Conservation (phyloP, 1,284 basidiomycete genomes). For the Porphyrellus sp. region DNA sequence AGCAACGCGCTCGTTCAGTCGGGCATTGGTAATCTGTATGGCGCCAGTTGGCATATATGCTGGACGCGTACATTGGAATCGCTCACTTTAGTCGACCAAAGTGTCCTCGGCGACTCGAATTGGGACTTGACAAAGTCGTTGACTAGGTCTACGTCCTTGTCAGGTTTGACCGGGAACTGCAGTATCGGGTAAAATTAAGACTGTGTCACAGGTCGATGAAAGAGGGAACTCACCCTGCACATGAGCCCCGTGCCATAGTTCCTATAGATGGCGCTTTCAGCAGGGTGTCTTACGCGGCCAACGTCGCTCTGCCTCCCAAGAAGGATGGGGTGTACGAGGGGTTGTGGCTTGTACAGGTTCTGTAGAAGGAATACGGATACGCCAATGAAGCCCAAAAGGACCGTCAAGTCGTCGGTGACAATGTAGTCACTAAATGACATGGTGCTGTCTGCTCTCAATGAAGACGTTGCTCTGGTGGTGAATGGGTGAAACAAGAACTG, state of each 20-base stretch:
- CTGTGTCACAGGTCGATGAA: not conserved
- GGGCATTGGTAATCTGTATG: constrained; percentile 62
- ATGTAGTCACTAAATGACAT: constrained; percentile 54
- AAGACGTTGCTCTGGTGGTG: not conserved
- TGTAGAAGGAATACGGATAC: constrained; percentile 71
- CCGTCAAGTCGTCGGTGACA: constrained; percentile 72
- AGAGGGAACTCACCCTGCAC: constrained; percentile 55
- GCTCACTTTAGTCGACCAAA: constrained; percentile 72
- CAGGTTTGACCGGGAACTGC: constrained; percentile 71
- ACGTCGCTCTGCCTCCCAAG: constrained; percentile 81
- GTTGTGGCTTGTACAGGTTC: constrained; percentile 72
- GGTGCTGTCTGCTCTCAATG: constrained; percentile 10
- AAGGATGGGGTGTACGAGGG: constrained; percentile 78
- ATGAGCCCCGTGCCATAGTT: constrained; percentile 79
- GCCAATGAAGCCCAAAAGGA: constrained; percentile 67
- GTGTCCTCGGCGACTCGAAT: constrained; percentile 60
- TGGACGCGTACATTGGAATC: not conserved
- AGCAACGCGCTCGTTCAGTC: constrained; percentile 62
- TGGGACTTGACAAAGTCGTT: constrained; percentile 64
- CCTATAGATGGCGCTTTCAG: constrained; percentile 75
- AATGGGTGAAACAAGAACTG: not conserved
- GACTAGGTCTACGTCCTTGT: constrained; percentile 65
- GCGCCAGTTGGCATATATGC: not conserved
- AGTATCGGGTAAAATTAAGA: not conserved
- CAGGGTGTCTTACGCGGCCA: constrained; percentile 68